phyloP scores from a whole-genome alignment of 2,329 filamentous ascomycete species.

The Aureobasidium musti region DNA sequence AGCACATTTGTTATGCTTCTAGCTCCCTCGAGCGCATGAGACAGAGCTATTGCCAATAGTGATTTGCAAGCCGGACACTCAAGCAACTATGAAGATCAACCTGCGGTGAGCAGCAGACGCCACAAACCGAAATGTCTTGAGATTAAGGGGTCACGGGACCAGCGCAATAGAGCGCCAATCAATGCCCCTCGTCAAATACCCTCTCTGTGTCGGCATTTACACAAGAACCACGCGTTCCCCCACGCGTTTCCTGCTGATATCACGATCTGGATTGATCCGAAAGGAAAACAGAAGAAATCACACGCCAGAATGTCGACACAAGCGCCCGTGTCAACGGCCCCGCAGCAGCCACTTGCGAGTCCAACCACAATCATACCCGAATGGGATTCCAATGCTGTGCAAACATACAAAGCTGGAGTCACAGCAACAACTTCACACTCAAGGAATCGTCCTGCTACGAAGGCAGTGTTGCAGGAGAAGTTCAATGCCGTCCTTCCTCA shows the following conservation, averaged over 20 bases:
- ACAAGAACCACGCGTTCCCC: background rate
- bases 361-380: slow-evolving; percentile 33
- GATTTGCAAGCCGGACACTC: background rate
- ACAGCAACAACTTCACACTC: slow-evolving; percentile 26
- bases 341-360: slow-evolving; percentile 13
- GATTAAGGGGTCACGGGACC: slow-evolving; percentile 24
- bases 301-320: slow-evolving; percentile 14
- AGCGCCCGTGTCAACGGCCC: slow-evolving; percentile 9
- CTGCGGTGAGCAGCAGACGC: slow-evolving; percentile 8
- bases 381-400: slow-evolving; percentile 34
- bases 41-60: background rate
- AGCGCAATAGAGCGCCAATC: slow-evolving; percentile 9
- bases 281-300: background rate
- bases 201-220: background rate
- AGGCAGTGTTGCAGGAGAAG: slow-evolving; percentile 26
- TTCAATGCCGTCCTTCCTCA: slow-evolving; percentile 45
- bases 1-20: background rate
- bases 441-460: background rate
- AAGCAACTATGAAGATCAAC: background rate
- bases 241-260: background rate
- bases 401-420: slow-evolving; percentile 18
- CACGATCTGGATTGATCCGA: background rate
- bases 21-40: background rate
- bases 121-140: slow-evolving; percentile 16
- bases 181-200: background rate